These are phyloP conservation scores for Lycium barbarum DNA, from an alignment of 257 asterid species.

Conservation along the genomic window DNA sequence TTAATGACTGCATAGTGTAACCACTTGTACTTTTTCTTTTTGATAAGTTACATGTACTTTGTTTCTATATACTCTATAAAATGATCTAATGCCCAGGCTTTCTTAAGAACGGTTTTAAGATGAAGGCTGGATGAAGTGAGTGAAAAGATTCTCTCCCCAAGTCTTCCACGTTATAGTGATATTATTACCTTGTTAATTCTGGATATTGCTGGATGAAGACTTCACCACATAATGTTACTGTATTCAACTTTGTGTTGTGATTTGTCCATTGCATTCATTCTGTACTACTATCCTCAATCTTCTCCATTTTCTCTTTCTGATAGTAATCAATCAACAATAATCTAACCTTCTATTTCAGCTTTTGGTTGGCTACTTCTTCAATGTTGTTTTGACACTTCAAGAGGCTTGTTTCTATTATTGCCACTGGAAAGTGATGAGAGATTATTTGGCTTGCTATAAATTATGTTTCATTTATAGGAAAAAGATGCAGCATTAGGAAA, in stretches of 20 bases:
- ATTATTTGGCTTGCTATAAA: constrained; percentile 20
- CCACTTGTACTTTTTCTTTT: not conserved
- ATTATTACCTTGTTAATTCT: not conserved
- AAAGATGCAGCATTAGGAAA: constrained; percentile 99
- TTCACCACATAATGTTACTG: not conserved
- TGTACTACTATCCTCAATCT: not conserved
- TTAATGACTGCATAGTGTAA: constrained; percentile 14
- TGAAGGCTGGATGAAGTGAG: not conserved
- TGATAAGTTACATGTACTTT: not conserved
- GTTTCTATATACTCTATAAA: constrained; percentile 4
- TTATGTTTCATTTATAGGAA: constrained; percentile 60
- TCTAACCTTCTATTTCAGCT: constrained; percentile 12
- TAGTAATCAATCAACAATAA: constrained; percentile 8
- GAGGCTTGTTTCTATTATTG: constrained; percentile 16
- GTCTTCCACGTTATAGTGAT: constrained; percentile 15
- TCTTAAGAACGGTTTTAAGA: not conserved
- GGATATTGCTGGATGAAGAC: constrained; percentile 2
- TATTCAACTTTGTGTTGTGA: constrained; percentile 12
- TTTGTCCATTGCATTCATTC: constrained; percentile 1
- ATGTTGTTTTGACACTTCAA: not conserved
- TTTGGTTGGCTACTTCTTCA: constrained; percentile 13
- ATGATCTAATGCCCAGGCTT: not conserved
- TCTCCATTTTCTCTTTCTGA: not conserved
- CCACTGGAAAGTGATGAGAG: constrained; percentile 11
- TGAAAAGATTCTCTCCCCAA: constrained; percentile 5